Percentiles rank a stretch among this genome's conserved stretches.
phyloP scores from a whole-genome alignment of 2,329 filamentous ascomycete genomes.

The Botrytis hyacinthi region DNA sequence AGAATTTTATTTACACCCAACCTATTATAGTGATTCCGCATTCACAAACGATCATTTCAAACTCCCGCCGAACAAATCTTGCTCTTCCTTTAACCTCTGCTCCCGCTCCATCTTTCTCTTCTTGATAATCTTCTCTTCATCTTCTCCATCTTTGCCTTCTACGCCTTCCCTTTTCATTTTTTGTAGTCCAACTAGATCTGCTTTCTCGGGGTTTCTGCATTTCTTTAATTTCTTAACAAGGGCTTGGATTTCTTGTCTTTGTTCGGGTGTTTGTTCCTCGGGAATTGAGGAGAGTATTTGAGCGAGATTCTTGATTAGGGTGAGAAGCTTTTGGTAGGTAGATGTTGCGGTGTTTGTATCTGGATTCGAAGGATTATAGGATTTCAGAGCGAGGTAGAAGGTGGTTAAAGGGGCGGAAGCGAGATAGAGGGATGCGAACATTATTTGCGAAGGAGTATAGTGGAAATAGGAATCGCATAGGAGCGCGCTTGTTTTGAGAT shows the following conservation, averaged over 20 bases:
- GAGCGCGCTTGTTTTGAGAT: constrained; percentile 75
- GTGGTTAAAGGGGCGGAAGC: constrained; percentile 62
- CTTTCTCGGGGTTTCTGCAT: constrained; percentile 72
- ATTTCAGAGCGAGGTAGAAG: constrained; percentile 37
- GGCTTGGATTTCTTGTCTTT: constrained; percentile 52
- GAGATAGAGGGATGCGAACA: constrained; percentile 75
- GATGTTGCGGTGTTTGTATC: constrained; percentile 7
- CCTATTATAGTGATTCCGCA: constrained; percentile 6
- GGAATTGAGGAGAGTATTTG: constrained; percentile 6
- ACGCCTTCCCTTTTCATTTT: constrained; percentile 55
- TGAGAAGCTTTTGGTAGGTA: constrained; percentile 7
- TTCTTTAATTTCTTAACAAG: constrained; percentile 68
- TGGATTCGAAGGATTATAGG: constrained; percentile 24
- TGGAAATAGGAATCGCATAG: constrained; percentile 97
- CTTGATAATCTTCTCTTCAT: constrained; percentile 37
- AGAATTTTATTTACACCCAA: constrained; percentile 21
- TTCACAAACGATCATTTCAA: constrained; percentile 26
- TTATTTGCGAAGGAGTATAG: constrained; percentile 91
- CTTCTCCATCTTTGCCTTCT: constrained; percentile 29
- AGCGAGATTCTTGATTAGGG: not conserved
- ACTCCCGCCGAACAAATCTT: constrained; percentile 38
- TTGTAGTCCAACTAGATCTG: constrained; percentile 63
- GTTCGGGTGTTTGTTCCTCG: constrained; percentile 32
- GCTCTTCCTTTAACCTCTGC: constrained; percentile 40
- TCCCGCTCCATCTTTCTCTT: constrained; percentile 45